These are phyloP conservation scores for Plasmodium gonderi DNA, from an alignment of 169 alveolate genomes.

Conservation along the genomic window DNA sequence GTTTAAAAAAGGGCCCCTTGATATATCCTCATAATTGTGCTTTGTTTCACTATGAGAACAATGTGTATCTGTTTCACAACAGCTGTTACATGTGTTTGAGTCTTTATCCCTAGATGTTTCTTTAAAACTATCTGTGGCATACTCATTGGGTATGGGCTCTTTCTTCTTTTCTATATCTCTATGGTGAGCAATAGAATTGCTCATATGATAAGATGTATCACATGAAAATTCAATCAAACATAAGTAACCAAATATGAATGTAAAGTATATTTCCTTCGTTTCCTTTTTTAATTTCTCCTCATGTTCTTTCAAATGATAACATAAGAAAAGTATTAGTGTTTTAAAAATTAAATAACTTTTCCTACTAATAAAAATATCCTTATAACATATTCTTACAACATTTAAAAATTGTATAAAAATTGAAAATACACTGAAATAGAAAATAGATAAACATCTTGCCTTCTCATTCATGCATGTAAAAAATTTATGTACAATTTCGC, in stretches of 20 bases:
- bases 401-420: constrained; percentile 40
- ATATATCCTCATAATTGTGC: not conserved
- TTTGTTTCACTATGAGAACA: not conserved
- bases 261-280: constrained; percentile 55
- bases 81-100: not conserved
- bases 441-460: constrained; percentile 51
- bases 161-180: not conserved
- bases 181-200: not conserved
- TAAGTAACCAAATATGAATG: constrained; percentile 36
- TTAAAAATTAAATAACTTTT: constrained; percentile 15
- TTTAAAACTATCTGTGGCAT: not conserved
- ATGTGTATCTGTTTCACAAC: not conserved
- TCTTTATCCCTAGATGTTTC: not conserved
- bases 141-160: not conserved
- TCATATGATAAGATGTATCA: not conserved
- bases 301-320: constrained; percentile 34
- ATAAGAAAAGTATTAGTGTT: constrained; percentile 37
- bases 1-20: constrained; percentile 1
- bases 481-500: constrained; percentile 17
- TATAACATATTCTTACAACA: not conserved
- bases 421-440: constrained; percentile 41
- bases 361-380: not conserved
- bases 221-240: not conserved
- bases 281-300: constrained; percentile 21
- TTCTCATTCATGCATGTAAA: constrained; percentile 71